These are phyloP conservation scores for Ganoderma leucocontextum DNA, from an alignment of 1,284 basidiomycete species.

Conservation along the genomic window DNA sequence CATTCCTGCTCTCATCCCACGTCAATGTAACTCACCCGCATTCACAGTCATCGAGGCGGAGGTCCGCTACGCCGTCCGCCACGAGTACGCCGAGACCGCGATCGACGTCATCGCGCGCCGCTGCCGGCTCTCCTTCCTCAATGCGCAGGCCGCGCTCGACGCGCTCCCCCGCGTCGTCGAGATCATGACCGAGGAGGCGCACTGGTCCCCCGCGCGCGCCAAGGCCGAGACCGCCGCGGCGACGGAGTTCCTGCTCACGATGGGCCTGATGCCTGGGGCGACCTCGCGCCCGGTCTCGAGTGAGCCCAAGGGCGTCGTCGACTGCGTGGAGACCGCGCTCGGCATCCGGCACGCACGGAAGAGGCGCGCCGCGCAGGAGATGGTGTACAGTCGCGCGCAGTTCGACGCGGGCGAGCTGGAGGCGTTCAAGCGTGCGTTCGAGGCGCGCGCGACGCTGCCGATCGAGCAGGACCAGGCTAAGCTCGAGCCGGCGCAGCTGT, in stretches of 20 bases:
- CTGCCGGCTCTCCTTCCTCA: constrained; percentile 92
- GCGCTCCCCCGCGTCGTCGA: constrained; percentile 89
- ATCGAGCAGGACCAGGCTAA: constrained; percentile 31
- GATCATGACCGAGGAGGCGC: constrained; percentile 89
- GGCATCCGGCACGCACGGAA: constrained; percentile 41
- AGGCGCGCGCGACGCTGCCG: constrained; percentile 29
- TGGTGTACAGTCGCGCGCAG: constrained; percentile 60
- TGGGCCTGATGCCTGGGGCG: constrained; percentile 71
- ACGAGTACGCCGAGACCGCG: constrained; percentile 93
- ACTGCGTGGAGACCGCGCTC: constrained; percentile 45
- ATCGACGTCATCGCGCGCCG: constrained; percentile 94
- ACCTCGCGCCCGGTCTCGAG: constrained; percentile 39
- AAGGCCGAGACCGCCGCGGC: constrained; percentile 67
- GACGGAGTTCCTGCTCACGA: constrained; percentile 74
- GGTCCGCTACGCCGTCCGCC: constrained; percentile 87
- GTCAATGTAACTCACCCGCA: constrained; percentile 5
- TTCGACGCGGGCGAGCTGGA: constrained; percentile 78
- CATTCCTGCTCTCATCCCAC: constrained; percentile 3
- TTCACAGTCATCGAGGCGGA: constrained; percentile 88
- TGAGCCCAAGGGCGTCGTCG: constrained; percentile 45
- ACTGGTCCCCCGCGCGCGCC: constrained; percentile 73
- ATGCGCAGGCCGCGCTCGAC: constrained; percentile 87
- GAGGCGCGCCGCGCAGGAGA: constrained; percentile 42
- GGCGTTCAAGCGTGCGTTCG: constrained; percentile 67
- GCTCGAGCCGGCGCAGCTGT: constrained; percentile 49